A percentile compares a stretch with the other conserved stretches of the same genome.
phyloP scores from a whole-genome alignment of 352 stramenopile species.

The Pythium sukuiense region DNA sequence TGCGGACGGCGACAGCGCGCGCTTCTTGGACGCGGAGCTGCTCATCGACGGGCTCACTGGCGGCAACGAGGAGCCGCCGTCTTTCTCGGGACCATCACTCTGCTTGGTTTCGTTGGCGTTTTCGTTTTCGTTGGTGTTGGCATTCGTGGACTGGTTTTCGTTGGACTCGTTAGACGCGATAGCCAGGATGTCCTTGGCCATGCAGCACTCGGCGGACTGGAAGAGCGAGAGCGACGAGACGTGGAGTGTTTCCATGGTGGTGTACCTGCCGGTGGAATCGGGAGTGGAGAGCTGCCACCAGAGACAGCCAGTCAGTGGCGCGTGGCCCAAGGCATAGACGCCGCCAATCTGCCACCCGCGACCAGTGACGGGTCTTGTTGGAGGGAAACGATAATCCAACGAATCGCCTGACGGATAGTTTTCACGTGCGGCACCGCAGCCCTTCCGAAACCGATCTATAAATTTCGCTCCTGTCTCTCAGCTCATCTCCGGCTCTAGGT shows the following conservation, averaged over 20 bases:
- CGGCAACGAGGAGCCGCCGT: background rate
- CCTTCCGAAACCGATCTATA: conserved; percentile 18
- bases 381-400: conserved; percentile 18
- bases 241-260: conserved; percentile 9
- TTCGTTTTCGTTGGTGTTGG: conserved; percentile 9
- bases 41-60: background rate
- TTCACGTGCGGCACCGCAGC: conserved; percentile 17
- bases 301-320: background rate
- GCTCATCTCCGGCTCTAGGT: conserved; percentile 7
- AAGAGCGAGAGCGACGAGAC: conserved; percentile 6
- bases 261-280: background rate
- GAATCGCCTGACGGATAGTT: background rate
- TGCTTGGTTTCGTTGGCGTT: background rate
- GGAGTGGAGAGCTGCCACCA: background rate
- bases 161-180: background rate
- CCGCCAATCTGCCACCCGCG: background rate
- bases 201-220: background rate
- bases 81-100: conserved; percentile 15
- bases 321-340: conserved; percentile 16
- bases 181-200: background rate
- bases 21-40: conserved; percentile 23
- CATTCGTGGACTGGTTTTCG: conserved; percentile 8
- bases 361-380: conserved; percentile 13
- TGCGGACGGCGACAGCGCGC: conserved; percentile 26
- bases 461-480: conserved; percentile 20